Evolutionary conservation across 2,329 filamentous ascomycete genomes (phyloP).

Genomic region (Ramularia endophylla): DNA sequence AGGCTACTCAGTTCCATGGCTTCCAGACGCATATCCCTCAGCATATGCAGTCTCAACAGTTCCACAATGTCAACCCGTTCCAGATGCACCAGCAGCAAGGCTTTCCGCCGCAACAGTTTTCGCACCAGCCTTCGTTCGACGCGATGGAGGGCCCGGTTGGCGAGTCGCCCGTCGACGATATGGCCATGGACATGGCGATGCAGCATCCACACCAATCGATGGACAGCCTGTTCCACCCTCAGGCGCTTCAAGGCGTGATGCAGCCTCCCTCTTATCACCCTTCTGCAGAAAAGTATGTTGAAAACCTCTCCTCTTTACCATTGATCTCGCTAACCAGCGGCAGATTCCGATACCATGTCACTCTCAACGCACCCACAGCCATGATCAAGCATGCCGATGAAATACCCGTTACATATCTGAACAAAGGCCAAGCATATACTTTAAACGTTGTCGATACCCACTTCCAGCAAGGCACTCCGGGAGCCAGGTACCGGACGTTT

Average conservation of each 20-base stretch:
- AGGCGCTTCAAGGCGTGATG: constrained; percentile 44
- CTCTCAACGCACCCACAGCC: constrained; percentile 86
- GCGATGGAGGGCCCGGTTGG: constrained; percentile 60
- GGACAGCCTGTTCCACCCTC: constrained; percentile 53
- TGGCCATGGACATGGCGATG: constrained; percentile 50
- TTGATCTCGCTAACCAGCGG: constrained; percentile 19
- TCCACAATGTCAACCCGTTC: constrained; percentile 68
- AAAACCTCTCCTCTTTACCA: too few species aligned
- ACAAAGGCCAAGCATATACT: constrained; percentile 93
- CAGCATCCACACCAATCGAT: constrained; percentile 57
- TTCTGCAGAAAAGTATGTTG: constrained; percentile 45
- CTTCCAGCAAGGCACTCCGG: constrained; percentile 50
- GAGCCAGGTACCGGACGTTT: constrained; percentile 78
- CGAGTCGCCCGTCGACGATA: constrained; percentile 57
- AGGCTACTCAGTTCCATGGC: constrained; percentile 56
- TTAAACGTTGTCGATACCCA: constrained; percentile 75
- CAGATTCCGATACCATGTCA: constrained; percentile 82
- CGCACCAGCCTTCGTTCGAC: constrained; percentile 76
- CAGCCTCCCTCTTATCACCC: constrained; percentile 32
- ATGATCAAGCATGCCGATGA: constrained; percentile 90
- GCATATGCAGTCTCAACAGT: constrained; percentile 49
- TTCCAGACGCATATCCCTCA: constrained; percentile 59
- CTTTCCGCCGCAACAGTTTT: constrained; percentile 73
- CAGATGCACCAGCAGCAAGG: constrained; percentile 47
- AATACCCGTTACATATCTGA: constrained; percentile 95